phyloP scores from a whole-genome alignment of 2,329 filamentous ascomycete genomes.

The Fusarium musae region DNA sequence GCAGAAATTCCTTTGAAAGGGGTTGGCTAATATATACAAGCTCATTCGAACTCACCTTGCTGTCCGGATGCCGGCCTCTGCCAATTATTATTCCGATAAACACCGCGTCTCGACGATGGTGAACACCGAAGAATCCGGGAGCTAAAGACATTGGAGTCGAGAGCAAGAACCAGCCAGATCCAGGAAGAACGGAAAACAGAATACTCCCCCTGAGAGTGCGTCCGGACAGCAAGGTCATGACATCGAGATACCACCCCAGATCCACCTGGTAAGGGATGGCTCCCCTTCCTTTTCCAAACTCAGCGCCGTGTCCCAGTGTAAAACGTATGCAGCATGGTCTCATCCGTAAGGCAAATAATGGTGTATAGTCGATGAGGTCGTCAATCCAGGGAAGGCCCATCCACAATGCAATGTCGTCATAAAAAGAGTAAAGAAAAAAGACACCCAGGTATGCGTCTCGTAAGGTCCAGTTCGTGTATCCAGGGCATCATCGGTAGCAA shows the following conservation, averaged over 20 bases:
- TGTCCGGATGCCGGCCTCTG: slow-evolving; percentile 58
- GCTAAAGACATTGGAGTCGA: slow-evolving; percentile 40
- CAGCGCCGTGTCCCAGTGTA: slow-evolving; percentile 46
- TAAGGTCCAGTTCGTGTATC: slow-evolving; percentile 35
- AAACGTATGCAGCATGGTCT: slow-evolving; percentile 50
- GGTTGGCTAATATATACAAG: slow-evolving; percentile 65
- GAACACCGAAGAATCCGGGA: slow-evolving; percentile 41
- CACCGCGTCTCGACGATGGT: slow-evolving; percentile 40
- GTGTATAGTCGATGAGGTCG: slow-evolving; percentile 43
- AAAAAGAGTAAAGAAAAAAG: slow-evolving; percentile 38
- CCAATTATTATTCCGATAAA: slow-evolving; percentile 46
- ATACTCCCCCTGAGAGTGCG: slow-evolving; percentile 45
- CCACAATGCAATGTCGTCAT: slow-evolving; percentile 45
- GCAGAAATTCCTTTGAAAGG: slow-evolving; percentile 51
- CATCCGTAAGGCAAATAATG: slow-evolving; percentile 46
- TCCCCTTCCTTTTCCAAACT: slow-evolving; percentile 46
- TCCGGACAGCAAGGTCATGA: slow-evolving; percentile 51
- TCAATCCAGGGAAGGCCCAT: slow-evolving; percentile 42
- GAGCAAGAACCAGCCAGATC: slow-evolving; percentile 45
- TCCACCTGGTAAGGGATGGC: slow-evolving; percentile 36
- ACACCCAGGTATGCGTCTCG: slow-evolving; percentile 36
- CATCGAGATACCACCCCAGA: slow-evolving; percentile 41
- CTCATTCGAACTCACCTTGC: slow-evolving; percentile 62
- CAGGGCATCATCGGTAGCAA: slow-evolving; percentile 42
- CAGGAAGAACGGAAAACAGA: slow-evolving; percentile 46